These are phyloP conservation scores for Clarireedia monteithiana DNA, from an alignment of 2,329 filamentous ascomycete species.

Conservation along the genomic window DNA sequence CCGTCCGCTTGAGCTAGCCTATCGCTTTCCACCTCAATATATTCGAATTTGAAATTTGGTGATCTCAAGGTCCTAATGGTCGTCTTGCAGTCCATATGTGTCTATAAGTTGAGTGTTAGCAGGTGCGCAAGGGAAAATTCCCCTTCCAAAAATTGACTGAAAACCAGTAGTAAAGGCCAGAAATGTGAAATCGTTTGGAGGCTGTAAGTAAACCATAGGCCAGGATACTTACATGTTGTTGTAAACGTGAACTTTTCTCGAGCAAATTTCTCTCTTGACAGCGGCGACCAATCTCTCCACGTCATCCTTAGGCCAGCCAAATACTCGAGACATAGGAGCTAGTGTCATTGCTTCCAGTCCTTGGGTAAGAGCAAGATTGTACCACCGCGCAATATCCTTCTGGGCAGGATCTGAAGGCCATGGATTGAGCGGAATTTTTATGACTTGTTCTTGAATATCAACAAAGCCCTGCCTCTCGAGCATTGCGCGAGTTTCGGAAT, in stretches of 20 bases:
- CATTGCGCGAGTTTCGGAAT: constrained; percentile 48
- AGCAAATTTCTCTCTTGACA: constrained; percentile 62
- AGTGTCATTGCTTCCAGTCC: constrained; percentile 67
- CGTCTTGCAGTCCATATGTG: constrained; percentile 28
- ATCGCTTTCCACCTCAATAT: background rate
- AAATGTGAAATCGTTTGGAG: background rate
- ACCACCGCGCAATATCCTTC: constrained; percentile 70
- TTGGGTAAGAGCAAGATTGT: constrained; percentile 69
- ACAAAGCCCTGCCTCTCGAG: constrained; percentile 69
- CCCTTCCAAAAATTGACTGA: background rate
- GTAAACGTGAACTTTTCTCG: constrained; percentile 61
- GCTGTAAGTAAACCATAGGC: background rate
- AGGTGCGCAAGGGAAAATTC: background rate
- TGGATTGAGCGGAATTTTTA: constrained; percentile 64
- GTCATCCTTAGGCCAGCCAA: constrained; percentile 51
- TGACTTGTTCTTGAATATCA: constrained; percentile 64
- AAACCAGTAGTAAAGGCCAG: background rate
- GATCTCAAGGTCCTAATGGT: constrained; percentile 14
- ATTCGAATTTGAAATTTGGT: background rate
- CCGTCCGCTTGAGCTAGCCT: background rate
- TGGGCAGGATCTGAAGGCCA: constrained; percentile 60
- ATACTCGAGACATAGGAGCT: constrained; percentile 61
- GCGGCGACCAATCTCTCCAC: constrained; percentile 54
- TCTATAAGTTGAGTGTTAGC: constrained; percentile 13
- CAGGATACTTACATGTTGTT: constrained; percentile 62